Evolutionary conservation across 441 rosid genomes (phyloP).

Genomic region (Arabidopsis hybrid): DNA sequence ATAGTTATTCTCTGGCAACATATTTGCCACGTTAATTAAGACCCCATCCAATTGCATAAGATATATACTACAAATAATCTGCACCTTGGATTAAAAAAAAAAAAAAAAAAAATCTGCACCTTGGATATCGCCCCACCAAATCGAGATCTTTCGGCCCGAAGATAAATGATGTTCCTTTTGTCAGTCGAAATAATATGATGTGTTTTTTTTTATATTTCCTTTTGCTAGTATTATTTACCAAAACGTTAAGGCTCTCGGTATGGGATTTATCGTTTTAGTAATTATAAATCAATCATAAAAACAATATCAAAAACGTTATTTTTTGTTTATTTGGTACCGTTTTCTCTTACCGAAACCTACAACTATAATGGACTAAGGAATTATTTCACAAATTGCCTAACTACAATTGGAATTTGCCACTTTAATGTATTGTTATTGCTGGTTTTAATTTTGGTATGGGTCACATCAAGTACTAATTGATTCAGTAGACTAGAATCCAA

Average conservation of each 20-base stretch:
- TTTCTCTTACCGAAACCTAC: neutral
- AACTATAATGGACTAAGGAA: neutral
- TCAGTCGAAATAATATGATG: neutral
- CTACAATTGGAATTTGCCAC: neutral
- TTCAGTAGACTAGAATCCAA: neutral
- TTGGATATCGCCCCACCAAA: slow-evolving; percentile 26
- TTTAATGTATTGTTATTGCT: neutral
- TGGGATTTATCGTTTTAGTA: too few species aligned
- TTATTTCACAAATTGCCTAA: neutral
- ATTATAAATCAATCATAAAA: too few species aligned
- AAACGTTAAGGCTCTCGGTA: too few species aligned
- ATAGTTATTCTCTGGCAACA: neutral
- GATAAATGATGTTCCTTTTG: slow-evolving; percentile 7
- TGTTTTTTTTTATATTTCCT: neutral
- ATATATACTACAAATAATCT: neutral
- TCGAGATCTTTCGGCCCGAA: neutral
- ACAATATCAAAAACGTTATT: too few species aligned
- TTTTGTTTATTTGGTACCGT: too few species aligned
- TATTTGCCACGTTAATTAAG: slow-evolving; percentile 21
- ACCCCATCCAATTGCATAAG: neutral
- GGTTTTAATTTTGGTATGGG: neutral
- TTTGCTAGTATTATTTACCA: neutral
- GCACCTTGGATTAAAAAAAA: too few species aligned
- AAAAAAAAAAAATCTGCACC: slow-evolving; percentile 13
- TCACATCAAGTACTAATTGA: neutral